These are phyloP conservation scores for Mycena chlorophos DNA, from an alignment of 768 basidiomycete genomes.

Conservation along the genomic window DNA sequence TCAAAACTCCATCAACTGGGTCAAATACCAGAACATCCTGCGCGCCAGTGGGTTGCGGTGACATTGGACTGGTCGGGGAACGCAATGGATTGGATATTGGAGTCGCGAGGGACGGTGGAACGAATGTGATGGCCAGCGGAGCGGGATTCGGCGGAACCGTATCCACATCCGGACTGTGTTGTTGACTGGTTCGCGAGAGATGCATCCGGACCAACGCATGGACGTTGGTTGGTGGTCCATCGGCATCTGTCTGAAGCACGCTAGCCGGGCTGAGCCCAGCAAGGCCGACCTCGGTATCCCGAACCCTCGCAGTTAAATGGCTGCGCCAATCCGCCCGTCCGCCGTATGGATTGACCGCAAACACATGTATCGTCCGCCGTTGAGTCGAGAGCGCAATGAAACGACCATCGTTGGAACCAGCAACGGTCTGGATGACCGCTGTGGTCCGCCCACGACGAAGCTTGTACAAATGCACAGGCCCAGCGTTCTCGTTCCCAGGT, in stretches of 20 bases:
- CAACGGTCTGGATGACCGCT: constrained; percentile 49
- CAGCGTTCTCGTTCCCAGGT: background rate
- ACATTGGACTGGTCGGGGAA: constrained; percentile 8
- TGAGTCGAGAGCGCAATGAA: constrained; percentile 71
- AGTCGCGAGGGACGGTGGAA: constrained; percentile 36
- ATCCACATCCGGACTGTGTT: background rate
- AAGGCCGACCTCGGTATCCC: constrained; percentile 38
- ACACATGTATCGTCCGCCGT: constrained; percentile 69
- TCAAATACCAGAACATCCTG: constrained; percentile 75
- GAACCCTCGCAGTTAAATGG: constrained; percentile 58
- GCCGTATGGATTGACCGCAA: constrained; percentile 75
- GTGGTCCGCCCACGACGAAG: constrained; percentile 19
- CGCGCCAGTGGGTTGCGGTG: constrained; percentile 38
- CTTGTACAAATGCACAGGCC: constrained; percentile 9
- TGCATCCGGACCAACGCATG: constrained; percentile 58
- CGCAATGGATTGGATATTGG: constrained; percentile 44
- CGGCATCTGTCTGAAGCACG: background rate
- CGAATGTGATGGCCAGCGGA: constrained; percentile 59
- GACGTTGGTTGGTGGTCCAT: constrained; percentile 45
- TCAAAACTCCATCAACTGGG: constrained; percentile 53
- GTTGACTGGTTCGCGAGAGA: constrained; percentile 1
- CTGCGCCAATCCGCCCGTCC: constrained; percentile 63
- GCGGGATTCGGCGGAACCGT: constrained; percentile 21
- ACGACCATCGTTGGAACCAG: constrained; percentile 56
- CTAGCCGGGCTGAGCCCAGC: background rate